Base-by-base conservation (phyloP, 306 rosid genomes). In the Citrullus colocynthis region DNA sequence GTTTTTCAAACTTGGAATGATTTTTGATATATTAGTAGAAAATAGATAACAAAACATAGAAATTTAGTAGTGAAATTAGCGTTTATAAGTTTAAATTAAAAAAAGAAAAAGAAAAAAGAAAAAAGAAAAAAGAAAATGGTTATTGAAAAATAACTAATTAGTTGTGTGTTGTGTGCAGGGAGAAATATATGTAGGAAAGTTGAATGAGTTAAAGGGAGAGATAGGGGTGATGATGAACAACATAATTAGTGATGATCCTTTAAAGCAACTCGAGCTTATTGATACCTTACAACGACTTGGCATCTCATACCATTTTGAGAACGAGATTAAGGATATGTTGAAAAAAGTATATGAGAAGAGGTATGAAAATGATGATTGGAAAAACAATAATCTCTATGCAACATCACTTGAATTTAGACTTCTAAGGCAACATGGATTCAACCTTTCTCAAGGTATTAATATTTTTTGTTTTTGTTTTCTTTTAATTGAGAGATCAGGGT, bases 331-430 rank as follows among this genome's bases (percentile, higher is more conserved):
- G 0, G 45, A 7, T 5, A 16, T 76, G 18, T 63, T 85, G 11
- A 14, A 76, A 30, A 34, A 5, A 6, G n/a, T 63, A 20, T 63
- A 71, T n/a, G 6, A 28, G 2, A 61, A 60, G 8, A 56, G 16
- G 4, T 5, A 3, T 54, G 9, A 12, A 18, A 28, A 1, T 39
- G 56, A 28, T 39, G 42, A 59, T 17, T 83, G 13, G 55, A 76
- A 49, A 42, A 63, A n/a, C 18, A 76, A 13, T 16, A 64, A 64
- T 16, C 13, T 64, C 4, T 64, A 64, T 17, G 71, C 71, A 2
- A 64, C 24, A 1, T 49, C 85, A 6, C 85, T 83, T 75, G 66
- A 76, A 28, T 64, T 64, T 8, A 16, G 28, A 64, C 71, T 64
- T 5, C 0, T 64, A 36, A 64, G 71, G 1, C 71, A 64, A 36